These are phyloP conservation scores for Tephrocybe rancida DNA, from an alignment of 768 basidiomycete genomes.

Conservation along the genomic window DNA sequence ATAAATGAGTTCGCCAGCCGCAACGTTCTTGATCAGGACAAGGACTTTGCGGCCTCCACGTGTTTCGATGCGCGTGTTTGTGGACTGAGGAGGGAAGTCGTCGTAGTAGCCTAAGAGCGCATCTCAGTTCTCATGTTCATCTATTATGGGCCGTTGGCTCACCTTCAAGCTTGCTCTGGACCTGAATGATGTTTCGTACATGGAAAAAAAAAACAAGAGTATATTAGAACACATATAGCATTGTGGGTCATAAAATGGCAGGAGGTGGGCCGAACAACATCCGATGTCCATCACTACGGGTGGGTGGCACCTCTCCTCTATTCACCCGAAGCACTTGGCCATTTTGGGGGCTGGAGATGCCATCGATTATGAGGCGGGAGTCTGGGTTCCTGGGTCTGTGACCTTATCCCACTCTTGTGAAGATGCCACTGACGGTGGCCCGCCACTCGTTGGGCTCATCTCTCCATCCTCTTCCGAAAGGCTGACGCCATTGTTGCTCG, in stretches of 20 bases:
- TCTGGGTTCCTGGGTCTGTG: constrained; percentile 70
- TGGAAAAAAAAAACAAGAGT: constrained; percentile 41
- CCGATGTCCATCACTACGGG: constrained; percentile 17
- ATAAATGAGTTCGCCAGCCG: constrained; percentile 76
- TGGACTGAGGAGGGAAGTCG: constrained; percentile 71
- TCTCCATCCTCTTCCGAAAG: constrained; percentile 49
- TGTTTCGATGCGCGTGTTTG: constrained; percentile 64
- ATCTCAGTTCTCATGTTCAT: constrained; percentile 10
- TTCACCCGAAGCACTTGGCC: constrained; percentile 15
- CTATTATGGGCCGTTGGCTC: constrained; percentile 37
- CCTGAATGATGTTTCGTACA: constrained; percentile 41
- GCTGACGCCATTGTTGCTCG: constrained; percentile 21
- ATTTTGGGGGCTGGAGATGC: constrained; percentile 1
- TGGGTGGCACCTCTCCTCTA: constrained; percentile 9
- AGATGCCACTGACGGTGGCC: constrained; percentile 83
- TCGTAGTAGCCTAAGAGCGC: constrained; percentile 67
- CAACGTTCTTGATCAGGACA: constrained; percentile 67
- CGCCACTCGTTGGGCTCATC: constrained; percentile 58
- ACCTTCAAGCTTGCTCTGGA: constrained; percentile 75
- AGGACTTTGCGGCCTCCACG: constrained; percentile 53
- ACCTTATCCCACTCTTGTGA: constrained; percentile 91
- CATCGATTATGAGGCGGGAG: constrained; percentile 38
- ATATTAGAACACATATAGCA: constrained; percentile 61
- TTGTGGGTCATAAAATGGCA: constrained; percentile 13
- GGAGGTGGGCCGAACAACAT: constrained; percentile 11